Conservation (phyloP, 2,329 filamentous ascomycete genomes). For the Trichoderma sp. region DNA sequence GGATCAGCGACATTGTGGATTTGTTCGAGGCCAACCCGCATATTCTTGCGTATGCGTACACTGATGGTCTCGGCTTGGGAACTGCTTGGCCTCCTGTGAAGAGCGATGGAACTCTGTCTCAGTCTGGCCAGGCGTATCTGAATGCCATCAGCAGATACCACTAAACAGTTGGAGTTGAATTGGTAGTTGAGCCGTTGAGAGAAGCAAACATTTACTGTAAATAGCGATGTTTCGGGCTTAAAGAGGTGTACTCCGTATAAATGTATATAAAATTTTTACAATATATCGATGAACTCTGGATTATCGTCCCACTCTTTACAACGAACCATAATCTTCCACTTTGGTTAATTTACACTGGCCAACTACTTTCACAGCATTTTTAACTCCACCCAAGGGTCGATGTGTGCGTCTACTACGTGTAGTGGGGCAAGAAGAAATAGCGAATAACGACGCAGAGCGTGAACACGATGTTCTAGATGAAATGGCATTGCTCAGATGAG, state of each 20-base stretch:
- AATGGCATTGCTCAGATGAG: neutral
- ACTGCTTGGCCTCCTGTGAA: conserved; percentile 20
- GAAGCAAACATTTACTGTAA: neutral
- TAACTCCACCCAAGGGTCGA: neutral
- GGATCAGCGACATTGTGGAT: conserved; percentile 22
- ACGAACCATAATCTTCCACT: too few species aligned
- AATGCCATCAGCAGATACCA: conserved; percentile 23
- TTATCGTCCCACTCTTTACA: neutral
- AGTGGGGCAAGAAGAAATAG: neutral
- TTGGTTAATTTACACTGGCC: too few species aligned
- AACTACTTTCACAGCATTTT: neutral
- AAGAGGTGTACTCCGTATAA: neutral
- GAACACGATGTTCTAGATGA: neutral
- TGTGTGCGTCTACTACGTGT: neutral
- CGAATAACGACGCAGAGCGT: neutral
- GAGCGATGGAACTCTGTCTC: conserved; percentile 19
- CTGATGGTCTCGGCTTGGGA: conserved; percentile 21
- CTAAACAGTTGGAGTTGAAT: neutral
- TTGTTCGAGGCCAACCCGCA: conserved; percentile 23
- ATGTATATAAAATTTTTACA: neutral
- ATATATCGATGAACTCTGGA: neutral
- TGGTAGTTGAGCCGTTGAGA: neutral
- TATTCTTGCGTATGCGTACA: conserved; percentile 24
- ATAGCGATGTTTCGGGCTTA: neutral
- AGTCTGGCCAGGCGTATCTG: conserved; percentile 23